Percentiles rank a stretch among this genome's conserved stretches.
Evolutionary conservation across 2,329 filamentous ascomycete genomes (phyloP).

Genomic region (Alternaria sp.): DNA sequence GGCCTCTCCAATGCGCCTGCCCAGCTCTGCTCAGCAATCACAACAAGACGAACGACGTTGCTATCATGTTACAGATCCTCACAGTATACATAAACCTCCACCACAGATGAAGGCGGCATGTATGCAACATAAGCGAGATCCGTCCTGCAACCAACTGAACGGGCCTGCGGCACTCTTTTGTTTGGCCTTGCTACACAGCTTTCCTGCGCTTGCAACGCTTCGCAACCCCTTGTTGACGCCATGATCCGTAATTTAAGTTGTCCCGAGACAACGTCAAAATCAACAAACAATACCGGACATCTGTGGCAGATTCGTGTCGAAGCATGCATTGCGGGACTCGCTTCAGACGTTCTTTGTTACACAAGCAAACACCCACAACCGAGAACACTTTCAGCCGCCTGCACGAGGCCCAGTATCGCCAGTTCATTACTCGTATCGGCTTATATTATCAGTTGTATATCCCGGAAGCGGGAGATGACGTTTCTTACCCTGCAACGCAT

Average conservation of each 20-base stretch:
- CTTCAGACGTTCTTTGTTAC: background rate
- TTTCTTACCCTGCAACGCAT: conserved; percentile 5
- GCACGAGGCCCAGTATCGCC: background rate
- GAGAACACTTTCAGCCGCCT: background rate
- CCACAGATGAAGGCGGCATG: background rate
- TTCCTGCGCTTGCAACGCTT: background rate
- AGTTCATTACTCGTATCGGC: background rate
- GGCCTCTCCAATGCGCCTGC: background rate
- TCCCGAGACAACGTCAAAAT: background rate
- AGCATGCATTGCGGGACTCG: background rate
- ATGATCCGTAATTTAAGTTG: background rate
- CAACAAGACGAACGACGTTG: background rate
- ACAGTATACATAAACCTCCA: background rate
- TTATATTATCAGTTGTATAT: background rate
- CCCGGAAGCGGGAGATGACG: conserved; percentile 6
- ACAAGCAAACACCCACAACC: background rate
- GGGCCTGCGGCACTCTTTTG: background rate
- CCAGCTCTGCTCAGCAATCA: background rate
- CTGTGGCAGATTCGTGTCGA: background rate
- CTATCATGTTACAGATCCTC: background rate
- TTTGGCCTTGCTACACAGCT: background rate
- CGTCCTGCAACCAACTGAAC: background rate
- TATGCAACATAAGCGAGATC: background rate
- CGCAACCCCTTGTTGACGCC: background rate
- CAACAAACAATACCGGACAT: background rate